Evolutionary conservation across 345 rosid species (phyloP).

Genomic region (Melaleuca quinquenervia): DNA sequence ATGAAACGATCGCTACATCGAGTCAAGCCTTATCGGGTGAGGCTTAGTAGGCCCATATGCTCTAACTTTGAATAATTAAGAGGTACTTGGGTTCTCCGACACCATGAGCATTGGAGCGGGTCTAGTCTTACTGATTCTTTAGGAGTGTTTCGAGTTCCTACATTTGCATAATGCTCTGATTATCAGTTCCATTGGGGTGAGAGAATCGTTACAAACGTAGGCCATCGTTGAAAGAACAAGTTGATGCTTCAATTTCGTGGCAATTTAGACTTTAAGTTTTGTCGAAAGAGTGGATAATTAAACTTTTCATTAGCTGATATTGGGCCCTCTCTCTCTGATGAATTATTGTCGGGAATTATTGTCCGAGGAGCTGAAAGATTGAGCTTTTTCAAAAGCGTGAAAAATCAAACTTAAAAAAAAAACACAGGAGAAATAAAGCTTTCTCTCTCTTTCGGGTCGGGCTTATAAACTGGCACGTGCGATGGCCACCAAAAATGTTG

Average conservation of each 20-base stretch:
- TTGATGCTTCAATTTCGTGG: neutral
- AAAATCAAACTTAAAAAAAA: neutral
- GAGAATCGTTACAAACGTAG: neutral
- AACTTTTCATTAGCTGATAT: no score
- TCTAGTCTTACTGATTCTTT: neutral
- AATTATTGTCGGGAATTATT: no score
- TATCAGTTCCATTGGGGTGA: neutral
- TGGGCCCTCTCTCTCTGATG: no score
- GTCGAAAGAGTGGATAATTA: no score
- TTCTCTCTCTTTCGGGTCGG: neutral
- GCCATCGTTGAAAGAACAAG: fast-evolving
- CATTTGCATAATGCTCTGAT: fast-evolving
- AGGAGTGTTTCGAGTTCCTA: fast-evolving
- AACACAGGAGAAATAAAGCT: neutral
- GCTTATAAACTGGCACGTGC: neutral
- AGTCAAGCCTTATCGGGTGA: neutral
- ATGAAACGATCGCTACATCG: neutral
- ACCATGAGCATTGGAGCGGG: neutral
- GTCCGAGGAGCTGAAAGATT: no score
- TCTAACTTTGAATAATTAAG: neutral
- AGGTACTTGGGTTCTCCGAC: neutral
- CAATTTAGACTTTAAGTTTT: neutral
- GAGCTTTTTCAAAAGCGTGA: neutral
- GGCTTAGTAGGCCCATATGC: neutral
- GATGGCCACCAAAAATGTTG: neutral